These are phyloP conservation scores for Daedaleopsis nitida DNA, from an alignment of 768 basidiomycete species.

Conservation along the genomic window DNA sequence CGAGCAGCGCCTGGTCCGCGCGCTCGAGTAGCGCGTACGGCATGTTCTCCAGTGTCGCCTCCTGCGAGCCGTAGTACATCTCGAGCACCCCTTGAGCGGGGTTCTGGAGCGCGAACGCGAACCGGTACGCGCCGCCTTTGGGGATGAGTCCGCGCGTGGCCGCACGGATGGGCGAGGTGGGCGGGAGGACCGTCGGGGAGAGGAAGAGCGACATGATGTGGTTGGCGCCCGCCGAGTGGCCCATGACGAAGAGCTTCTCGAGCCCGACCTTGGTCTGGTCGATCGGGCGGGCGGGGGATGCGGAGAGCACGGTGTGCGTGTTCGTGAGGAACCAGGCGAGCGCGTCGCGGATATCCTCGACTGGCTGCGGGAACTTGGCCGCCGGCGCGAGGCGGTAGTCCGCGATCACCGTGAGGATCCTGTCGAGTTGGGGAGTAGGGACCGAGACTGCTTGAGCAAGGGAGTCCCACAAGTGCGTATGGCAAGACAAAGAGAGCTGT, in stretches of 20 bases:
- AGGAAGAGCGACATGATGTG: slow-evolving; percentile 50
- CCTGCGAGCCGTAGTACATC: slow-evolving; percentile 42
- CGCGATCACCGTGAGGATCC: slow-evolving; percentile 60
- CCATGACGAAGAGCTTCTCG: slow-evolving; percentile 49
- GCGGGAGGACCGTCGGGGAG: slow-evolving; percentile 27
- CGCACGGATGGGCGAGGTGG: slow-evolving; percentile 25
- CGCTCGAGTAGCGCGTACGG: slow-evolving; percentile 44
- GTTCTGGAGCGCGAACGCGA: slow-evolving; percentile 20
- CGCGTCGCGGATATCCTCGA: slow-evolving; percentile 62
- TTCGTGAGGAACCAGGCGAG: slow-evolving; percentile 53
- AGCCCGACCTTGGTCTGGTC: slow-evolving; percentile 37
- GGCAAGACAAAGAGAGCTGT: no score
- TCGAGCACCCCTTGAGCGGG: slow-evolving; percentile 34
- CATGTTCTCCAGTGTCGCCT: slow-evolving; percentile 38
- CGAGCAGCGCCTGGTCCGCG: slow-evolving; percentile 37
- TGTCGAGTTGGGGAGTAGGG: no score
- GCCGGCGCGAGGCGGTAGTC: slow-evolving; percentile 68
- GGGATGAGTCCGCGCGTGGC: slow-evolving; percentile 49
- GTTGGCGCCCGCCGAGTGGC: slow-evolving; percentile 64
- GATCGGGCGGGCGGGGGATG: background rate
- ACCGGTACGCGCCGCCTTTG: slow-evolving; percentile 48
- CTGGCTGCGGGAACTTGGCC: slow-evolving; percentile 54
- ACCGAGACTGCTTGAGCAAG: no score
- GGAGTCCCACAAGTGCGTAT: no score
- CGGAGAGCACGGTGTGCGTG: slow-evolving; percentile 15